Evolutionary conservation across 805 yeast genomes (phyloP), one percentile per base, ranked within the genome.

Genomic region (Candida michaelii): DNA sequence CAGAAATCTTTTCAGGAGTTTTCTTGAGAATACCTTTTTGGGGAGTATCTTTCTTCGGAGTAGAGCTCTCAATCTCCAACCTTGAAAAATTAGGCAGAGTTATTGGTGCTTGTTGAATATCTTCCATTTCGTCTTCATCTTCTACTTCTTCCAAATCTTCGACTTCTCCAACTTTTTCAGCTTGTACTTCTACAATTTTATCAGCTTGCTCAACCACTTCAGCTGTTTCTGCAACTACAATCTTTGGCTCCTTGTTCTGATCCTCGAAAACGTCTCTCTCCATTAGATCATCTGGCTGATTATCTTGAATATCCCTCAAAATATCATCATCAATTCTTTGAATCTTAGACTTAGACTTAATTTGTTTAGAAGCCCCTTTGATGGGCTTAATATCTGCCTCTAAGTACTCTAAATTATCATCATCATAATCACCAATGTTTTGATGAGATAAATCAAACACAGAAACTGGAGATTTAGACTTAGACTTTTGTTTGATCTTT

Each of bases 361-460:
- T 12, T 11, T 21, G 17, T 15, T 32, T 32, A 14, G 33, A 11
- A 11, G 37, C 10, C 21, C 14, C 10, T 6, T 17, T 17, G 3
- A 36, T 19, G 3, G 30, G 25, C 3, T 42, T 18, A 5, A 36
- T 17, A 31, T 36, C 34, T 3, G 10, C 12, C 17, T 66, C 71
- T 23, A 62, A 43, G 33, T 47, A 57, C 3, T 58, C 54, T 3
- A 66, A 24, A 42, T 66, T 59, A 3, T 52, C 50, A 42, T 64
- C 72, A 5, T 58, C 65, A 38, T 66, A 66, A 30, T 65, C 71
- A 14, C 70, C 71, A 3, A 63, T 39, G 27, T 64, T 59, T 14
- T 58, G 67, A 36, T 56, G 52, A 2, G 68, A 63, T 9, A 53
- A 19, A 35, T 63, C 65, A 41, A 51, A 54, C 5, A 58, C 30